These are phyloP conservation scores for Daedaleopsis nitida DNA, from an alignment of 768 basidiomycete genomes.

Conservation along the genomic window DNA sequence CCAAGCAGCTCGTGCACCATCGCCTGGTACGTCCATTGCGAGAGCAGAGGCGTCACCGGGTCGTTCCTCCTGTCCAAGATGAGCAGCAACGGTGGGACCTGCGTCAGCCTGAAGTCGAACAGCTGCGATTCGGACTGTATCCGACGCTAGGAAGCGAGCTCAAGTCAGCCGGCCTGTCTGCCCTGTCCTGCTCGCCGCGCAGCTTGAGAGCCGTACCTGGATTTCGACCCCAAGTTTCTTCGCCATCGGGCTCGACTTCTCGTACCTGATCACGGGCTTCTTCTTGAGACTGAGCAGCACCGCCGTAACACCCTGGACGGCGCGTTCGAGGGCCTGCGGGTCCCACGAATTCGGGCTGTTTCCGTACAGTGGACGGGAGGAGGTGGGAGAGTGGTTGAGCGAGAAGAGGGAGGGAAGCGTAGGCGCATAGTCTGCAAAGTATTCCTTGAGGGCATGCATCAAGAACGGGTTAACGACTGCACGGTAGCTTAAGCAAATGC, in stretches of 20 bases:
- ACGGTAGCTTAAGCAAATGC: too few relatives aligned
- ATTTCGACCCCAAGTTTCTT: constrained; percentile 87
- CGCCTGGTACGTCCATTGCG: constrained; percentile 99
- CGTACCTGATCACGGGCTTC: constrained; percentile 92
- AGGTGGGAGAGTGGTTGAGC: constrained; percentile 71
- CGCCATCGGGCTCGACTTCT: constrained; percentile 90
- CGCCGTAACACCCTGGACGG: constrained; percentile 79
- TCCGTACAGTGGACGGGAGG: constrained; percentile 68
- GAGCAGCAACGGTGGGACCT: constrained; percentile 85
- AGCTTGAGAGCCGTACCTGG: constrained; percentile 51
- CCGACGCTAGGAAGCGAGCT: constrained; percentile 53
- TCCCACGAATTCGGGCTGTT: constrained; percentile 76
- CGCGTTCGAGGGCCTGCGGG: constrained; percentile 68
- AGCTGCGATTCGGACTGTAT: constrained; percentile 80
- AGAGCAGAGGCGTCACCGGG: constrained; percentile 92
- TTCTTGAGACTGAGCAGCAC: constrained; percentile 94
- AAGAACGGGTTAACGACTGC: constrained; percentile 8
- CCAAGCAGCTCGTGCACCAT: constrained; percentile 98
- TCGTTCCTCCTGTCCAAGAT: constrained; percentile 96
- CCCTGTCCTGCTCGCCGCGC: neutral
- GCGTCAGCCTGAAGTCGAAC: constrained; percentile 91
- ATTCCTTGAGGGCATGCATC: constrained; percentile 63
- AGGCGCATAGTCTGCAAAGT: constrained; percentile 95
- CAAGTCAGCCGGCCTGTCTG: constrained; percentile 12
- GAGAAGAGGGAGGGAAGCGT: constrained; percentile 87